Conservation (phyloP, 805 yeast species). For the Saturnispora sekii region DNA sequence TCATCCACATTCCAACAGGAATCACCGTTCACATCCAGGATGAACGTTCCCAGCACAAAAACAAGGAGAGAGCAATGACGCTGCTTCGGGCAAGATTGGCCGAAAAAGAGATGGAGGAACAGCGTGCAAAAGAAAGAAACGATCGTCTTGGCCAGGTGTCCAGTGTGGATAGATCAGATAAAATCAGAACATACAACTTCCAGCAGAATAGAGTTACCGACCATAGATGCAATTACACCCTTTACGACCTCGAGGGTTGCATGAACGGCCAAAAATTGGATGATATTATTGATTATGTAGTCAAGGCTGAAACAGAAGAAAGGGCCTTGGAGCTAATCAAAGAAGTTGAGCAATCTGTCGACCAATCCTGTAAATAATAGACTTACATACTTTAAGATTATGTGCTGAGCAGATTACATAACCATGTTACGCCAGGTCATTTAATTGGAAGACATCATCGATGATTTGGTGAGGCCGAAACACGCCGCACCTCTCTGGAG, state of each 20-base stretch:
- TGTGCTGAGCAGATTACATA: conserved; percentile 2
- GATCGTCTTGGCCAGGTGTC: conserved; percentile 77
- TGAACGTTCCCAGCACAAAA: conserved; percentile 88
- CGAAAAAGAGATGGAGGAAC: conserved; percentile 60
- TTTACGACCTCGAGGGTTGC: conserved; percentile 66
- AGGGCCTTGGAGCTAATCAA: conserved; percentile 32
- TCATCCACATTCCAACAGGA: conserved; percentile 89
- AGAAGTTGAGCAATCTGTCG: conserved; percentile 11
- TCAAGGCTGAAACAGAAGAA: conserved; percentile 35
- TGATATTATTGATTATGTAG: conserved; percentile 45
- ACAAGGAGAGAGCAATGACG: conserved; percentile 85
- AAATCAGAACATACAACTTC: conserved; percentile 86
- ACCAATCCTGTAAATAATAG: neutral
- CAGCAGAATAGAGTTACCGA: conserved; percentile 92
- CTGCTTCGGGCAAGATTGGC: conserved; percentile 78
- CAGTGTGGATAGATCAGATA: conserved; percentile 84
- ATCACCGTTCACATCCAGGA: conserved; percentile 86
- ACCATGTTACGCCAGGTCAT: too few relatives aligned
- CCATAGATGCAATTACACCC: conserved; percentile 74
- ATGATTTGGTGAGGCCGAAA: too few relatives aligned
- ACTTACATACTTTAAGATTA: too few relatives aligned
- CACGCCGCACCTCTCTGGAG: too few relatives aligned
- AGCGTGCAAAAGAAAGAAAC: conserved; percentile 52
- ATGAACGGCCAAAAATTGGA: conserved; percentile 53
- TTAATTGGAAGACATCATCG: too few relatives aligned